A percentile compares a stretch with the other conserved stretches of the same genome.
Evolutionary conservation across 257 asterid genomes (phyloP).

Genomic region (Jasminum sambac): DNA sequence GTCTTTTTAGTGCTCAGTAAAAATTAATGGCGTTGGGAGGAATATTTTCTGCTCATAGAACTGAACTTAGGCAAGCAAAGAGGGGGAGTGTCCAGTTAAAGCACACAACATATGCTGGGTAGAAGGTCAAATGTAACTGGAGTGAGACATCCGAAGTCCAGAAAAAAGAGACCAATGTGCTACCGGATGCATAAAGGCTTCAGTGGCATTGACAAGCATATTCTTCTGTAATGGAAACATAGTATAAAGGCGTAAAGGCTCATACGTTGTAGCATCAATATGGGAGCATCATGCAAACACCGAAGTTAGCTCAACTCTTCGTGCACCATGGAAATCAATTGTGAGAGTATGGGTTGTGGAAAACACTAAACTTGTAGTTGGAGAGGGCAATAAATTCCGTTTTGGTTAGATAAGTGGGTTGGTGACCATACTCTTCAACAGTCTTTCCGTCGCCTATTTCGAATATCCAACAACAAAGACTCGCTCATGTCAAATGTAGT

Average conservation of each 20-base stretch:
- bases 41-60: not conserved
- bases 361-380: too few relatives aligned
- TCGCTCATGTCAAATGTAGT: too few relatives aligned
- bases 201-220: not conserved
- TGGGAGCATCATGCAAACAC: too few relatives aligned
- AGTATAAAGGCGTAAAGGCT: not conserved
- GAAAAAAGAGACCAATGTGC: not conserved
- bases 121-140: not conserved
- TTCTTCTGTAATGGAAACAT: not conserved
- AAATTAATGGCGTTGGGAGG: not conserved
- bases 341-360: too few relatives aligned
- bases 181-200: not conserved
- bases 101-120: too few relatives aligned
- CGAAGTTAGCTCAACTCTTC: too few relatives aligned
- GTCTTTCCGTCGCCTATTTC: too few relatives aligned
- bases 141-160: not conserved
- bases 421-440: too few relatives aligned
- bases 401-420: too few relatives aligned
- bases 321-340: too few relatives aligned
- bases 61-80: not conserved
- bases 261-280: not conserved
- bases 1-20: not conserved
- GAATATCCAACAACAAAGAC: too few relatives aligned
- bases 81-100: not conserved
- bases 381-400: too few relatives aligned